phyloP scores from a whole-genome alignment of 352 stramenopile genomes.

The Phytophthora colocasiae region DNA sequence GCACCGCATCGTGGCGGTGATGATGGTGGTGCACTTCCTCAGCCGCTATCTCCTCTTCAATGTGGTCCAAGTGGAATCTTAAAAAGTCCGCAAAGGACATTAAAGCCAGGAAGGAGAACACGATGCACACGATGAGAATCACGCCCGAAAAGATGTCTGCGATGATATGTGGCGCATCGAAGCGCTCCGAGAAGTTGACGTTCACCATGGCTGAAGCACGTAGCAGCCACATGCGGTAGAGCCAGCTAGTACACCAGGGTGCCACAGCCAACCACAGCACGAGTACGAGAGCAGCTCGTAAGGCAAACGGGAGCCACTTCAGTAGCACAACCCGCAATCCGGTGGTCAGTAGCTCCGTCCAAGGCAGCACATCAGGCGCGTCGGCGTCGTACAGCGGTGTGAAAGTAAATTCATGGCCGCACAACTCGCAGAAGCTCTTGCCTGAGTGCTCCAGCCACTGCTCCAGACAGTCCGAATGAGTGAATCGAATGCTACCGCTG shows the following conservation, averaged over 20 bases:
- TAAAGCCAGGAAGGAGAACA: slow-evolving; percentile 94
- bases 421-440: slow-evolving; percentile 94
- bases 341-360: slow-evolving; percentile 86
- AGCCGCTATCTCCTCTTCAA: slow-evolving; percentile 68
- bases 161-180: slow-evolving; percentile 74
- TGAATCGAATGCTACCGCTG: slow-evolving; percentile 94
- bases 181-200: slow-evolving; percentile 83
- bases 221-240: slow-evolving; percentile 95
- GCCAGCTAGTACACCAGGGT: slow-evolving; percentile 92
- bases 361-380: slow-evolving; percentile 89
- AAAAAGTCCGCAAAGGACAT: slow-evolving; percentile 96
- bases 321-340: slow-evolving; percentile 78
- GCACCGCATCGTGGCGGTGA: slow-evolving; percentile 26
- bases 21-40: slow-evolving; percentile 34
- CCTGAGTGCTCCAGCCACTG: slow-evolving; percentile 94
- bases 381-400: slow-evolving; percentile 90
- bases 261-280: slow-evolving; percentile 90
- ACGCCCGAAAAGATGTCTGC: slow-evolving; percentile 91
- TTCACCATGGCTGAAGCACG: slow-evolving; percentile 87
- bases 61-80: slow-evolving; percentile 91
- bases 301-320: slow-evolving; percentile 90
- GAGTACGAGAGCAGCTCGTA: slow-evolving; percentile 79
- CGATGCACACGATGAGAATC: slow-evolving; percentile 91
- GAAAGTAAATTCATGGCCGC: slow-evolving; percentile 93
- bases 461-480: slow-evolving; percentile 94